Percentiles rank a stretch among this genome's conserved stretches.
Evolutionary conservation across 352 stramenopile species (phyloP).

Genomic region (Thalassiosira mediterranea): DNA sequence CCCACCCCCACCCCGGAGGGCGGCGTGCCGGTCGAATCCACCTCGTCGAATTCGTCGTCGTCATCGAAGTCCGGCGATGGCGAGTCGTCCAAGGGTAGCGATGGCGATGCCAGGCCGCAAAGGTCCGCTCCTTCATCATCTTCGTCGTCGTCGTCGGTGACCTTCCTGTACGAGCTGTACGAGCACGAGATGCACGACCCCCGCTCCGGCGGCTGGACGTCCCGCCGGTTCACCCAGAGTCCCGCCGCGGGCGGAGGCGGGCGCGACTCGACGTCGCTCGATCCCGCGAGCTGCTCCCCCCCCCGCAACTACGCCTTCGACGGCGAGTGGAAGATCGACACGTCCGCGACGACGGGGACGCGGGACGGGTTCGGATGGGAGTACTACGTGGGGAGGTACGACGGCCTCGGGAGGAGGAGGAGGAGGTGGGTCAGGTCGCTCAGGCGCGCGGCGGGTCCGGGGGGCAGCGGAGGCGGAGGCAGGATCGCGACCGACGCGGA

Average conservation of each 20-base stretch:
- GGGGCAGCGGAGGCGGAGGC: too few relatives aligned
- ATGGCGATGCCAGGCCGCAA: too few relatives aligned
- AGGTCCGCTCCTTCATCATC: too few relatives aligned
- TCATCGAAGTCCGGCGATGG: too few relatives aligned
- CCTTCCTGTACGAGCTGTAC: slow-evolving; percentile 51
- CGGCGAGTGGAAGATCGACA: slow-evolving; percentile 79
- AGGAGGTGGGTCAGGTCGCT: slow-evolving; percentile 69
- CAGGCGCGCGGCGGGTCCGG: too few relatives aligned
- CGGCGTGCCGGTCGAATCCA: too few relatives aligned
- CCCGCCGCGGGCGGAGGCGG: slow-evolving; percentile 25
- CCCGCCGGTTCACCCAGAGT: slow-evolving; percentile 36
- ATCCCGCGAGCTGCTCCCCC: slow-evolving; percentile 29
- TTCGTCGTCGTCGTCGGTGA: slow-evolving; percentile 17
- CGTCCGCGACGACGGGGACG: slow-evolving; percentile 31
- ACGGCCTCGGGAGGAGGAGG: slow-evolving; percentile 53
- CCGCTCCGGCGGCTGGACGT: slow-evolving; percentile 22
- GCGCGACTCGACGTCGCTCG: slow-evolving; percentile 34
- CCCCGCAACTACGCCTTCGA: slow-evolving; percentile 53
- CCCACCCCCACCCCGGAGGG: too few relatives aligned
- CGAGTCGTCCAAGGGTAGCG: too few relatives aligned
- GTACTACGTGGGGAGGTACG: slow-evolving; percentile 63
- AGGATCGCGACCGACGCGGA: too few relatives aligned
- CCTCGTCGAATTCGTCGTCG: too few relatives aligned
- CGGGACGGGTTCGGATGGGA: slow-evolving; percentile 75
- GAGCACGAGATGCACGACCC: slow-evolving; percentile 54